Base-by-base conservation (phyloP, 441 rosid species). In the Erodium moschatum region DNA sequence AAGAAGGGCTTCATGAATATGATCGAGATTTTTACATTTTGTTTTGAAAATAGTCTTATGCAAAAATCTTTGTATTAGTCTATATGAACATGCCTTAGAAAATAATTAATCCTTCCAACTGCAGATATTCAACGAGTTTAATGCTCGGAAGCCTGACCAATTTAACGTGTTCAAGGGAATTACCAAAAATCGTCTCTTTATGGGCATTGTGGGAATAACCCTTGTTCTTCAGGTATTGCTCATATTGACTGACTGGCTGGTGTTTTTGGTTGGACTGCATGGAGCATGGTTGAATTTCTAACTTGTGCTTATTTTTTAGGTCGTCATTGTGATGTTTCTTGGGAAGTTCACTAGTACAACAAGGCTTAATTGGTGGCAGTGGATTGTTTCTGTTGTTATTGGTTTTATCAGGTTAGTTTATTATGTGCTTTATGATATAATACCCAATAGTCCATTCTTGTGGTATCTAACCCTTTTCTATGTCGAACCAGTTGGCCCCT, bases 71-170 rank as follows among this genome's bases (percentile, higher is more conserved):
- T 9, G 11, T 38, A 38, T 38, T 9, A 48, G 56, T 54, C 19
- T 35, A 6, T 13, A 50, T 15, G 61, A 19, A 20, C 20, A 19
- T 60, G 64, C 31, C 31, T 19, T 60, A 6, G 19, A 63, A 27
- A 68, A 31, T 13, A 21, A 13, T 46, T 42, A 6, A 66, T 60
- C 69, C 5, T 71, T 74, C 66, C 42, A 31, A 65, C 27, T 77
- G 81, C 83, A 95, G 99, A 84, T 92, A 69, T 90, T 94, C 78
- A 94, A 91, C 52, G 97, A 91, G 75, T 91, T 90, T 69, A 91
- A 91, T 81, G 97, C 97, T 48, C 84, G 97, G 70, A 90, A 94
- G 74, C 97, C 97, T 31, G 97, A 94, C 70, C 91, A 91, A 79
- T 74, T 76, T 5, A 90, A 94, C 75, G 77, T 90, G 38, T 91